A percentile compares a stretch with the other conserved stretches of the same genome.
Conservation (phyloP, 176 grass and related monocot genomes). For the Musa troglodytarum region DNA sequence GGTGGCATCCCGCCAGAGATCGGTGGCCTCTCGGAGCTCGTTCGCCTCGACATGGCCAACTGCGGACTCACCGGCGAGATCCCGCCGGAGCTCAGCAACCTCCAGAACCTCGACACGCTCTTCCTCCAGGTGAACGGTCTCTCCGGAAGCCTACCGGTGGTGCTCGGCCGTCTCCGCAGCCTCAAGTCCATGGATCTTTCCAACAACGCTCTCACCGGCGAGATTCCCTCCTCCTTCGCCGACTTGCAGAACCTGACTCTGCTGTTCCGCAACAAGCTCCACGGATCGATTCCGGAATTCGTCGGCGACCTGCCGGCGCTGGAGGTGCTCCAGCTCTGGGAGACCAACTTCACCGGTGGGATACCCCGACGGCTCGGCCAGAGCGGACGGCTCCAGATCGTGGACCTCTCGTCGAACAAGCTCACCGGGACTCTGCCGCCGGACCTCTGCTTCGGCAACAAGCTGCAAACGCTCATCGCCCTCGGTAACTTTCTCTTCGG, state of each 20-base stretch:
- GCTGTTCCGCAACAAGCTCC: constrained; percentile 26
- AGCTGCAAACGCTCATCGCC: constrained; percentile 17
- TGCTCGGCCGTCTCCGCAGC: constrained; percentile 35
- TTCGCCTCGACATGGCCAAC: constrained; percentile 43
- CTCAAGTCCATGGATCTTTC: constrained; percentile 64
- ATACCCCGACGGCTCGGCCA: constrained; percentile 8
- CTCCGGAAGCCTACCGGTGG: constrained; percentile 39
- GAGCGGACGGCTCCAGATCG: constrained; percentile 13
- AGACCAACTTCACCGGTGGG: constrained; percentile 8
- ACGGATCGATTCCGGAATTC: constrained; percentile 30
- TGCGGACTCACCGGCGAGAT: constrained; percentile 60
- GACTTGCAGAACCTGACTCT: constrained; percentile 68
- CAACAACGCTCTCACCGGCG: constrained; percentile 51
- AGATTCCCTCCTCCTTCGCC: constrained; percentile 64
- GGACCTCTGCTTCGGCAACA: constrained; percentile 16
- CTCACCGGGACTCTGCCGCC: constrained; percentile 16
- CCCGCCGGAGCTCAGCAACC: constrained; percentile 47
- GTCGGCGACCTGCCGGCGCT: constrained; percentile 17
- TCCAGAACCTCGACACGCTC: constrained; percentile 56
- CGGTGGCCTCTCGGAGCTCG: constrained; percentile 47
- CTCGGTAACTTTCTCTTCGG: constrained; percentile 20
- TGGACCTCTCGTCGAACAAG: constrained; percentile 19
- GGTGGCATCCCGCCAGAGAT: constrained; percentile 51
- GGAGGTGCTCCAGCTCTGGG: constrained; percentile 20
- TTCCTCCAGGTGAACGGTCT: constrained; percentile 65